Conservation (phyloP, 371 early-diverging fungal species). For the Batrachochytrium dendrobatidis region DNA sequence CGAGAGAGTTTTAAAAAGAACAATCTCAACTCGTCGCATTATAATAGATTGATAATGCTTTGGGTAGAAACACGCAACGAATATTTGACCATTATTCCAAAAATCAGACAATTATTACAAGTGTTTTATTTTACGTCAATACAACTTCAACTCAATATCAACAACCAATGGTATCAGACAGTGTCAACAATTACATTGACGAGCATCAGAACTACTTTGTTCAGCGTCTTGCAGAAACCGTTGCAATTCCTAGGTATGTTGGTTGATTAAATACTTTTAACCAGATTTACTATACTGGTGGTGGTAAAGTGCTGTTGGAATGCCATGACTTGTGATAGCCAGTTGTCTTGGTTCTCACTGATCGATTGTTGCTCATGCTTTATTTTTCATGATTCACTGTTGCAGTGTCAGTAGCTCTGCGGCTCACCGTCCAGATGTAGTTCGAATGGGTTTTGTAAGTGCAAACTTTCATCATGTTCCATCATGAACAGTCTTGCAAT, state of each 20-base stretch:
- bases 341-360: too few relatives aligned
- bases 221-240: conserved; percentile 68
- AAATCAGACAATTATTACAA: too few relatives aligned
- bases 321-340: too few relatives aligned
- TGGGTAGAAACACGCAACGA: too few relatives aligned
- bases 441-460: conserved; percentile 71
- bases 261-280: background rate
- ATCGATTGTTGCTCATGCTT: conserved; percentile 28
- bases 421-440: conserved; percentile 71
- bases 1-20: too few relatives aligned
- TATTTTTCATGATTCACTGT: too few relatives aligned
- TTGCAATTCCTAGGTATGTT: conserved; percentile 79
- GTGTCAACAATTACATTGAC: conserved; percentile 55
- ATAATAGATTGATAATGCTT: too few relatives aligned
- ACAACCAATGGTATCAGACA: conserved; percentile 9
- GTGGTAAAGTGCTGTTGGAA: too few relatives aligned
- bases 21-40: too few relatives aligned
- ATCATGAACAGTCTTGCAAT: background rate
- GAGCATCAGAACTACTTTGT: conserved; percentile 72
- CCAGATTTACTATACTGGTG: background rate
- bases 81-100: too few relatives aligned
- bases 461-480: background rate
- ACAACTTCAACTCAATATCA: background rate
- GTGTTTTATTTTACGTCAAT: too few relatives aligned
- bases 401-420: conserved; percentile 64